A percentile compares a stretch with the other conserved stretches of the same genome.
Evolutionary conservation across 805 yeast species (phyloP).

Genomic region (Saccharomycopsis olivae): DNA sequence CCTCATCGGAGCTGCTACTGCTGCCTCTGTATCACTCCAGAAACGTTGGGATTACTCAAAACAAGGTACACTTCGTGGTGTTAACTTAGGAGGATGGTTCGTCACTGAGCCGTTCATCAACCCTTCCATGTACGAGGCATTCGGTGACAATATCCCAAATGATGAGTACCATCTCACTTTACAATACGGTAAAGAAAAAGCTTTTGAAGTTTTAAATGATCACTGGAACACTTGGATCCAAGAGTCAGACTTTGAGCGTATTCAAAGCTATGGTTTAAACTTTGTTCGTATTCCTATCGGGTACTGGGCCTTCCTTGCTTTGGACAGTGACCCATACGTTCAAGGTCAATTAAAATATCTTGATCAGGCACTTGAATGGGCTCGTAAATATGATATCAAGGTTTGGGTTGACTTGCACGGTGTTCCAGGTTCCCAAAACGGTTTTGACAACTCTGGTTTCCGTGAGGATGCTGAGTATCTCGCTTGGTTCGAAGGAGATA

Average conservation of each 20-base stretch:
- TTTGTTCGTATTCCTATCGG: conserved; percentile 73
- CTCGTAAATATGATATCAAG: conserved; percentile 44
- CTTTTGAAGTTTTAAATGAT: conserved; percentile 30
- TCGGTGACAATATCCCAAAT: conserved; percentile 34
- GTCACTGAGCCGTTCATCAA: conserved; percentile 63
- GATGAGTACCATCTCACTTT: conserved; percentile 52
- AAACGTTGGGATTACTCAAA: conserved; percentile 13
- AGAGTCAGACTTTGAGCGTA: conserved; percentile 45
- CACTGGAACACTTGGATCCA: conserved; percentile 55
- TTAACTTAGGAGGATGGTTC: conserved; percentile 64
- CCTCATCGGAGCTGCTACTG: background rate
- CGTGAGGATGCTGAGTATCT: conserved; percentile 33
- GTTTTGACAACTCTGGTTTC: conserved; percentile 73
- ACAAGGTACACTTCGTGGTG: conserved; percentile 26
- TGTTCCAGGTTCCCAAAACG: conserved; percentile 78
- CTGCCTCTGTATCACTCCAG: background rate
- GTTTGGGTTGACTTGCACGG: conserved; percentile 76
- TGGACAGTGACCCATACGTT: conserved; percentile 49
- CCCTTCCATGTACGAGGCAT: conserved; percentile 45
- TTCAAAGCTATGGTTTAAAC: conserved; percentile 45
- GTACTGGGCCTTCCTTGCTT: conserved; percentile 51
- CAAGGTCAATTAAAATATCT: conserved; percentile 56
- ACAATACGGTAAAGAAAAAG: conserved; percentile 37
- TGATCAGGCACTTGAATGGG: conserved; percentile 60
- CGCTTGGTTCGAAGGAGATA: conserved; percentile 34